Conservation (phyloP, 768 basidiomycete species). For the Tylopilus subfusipes region DNA sequence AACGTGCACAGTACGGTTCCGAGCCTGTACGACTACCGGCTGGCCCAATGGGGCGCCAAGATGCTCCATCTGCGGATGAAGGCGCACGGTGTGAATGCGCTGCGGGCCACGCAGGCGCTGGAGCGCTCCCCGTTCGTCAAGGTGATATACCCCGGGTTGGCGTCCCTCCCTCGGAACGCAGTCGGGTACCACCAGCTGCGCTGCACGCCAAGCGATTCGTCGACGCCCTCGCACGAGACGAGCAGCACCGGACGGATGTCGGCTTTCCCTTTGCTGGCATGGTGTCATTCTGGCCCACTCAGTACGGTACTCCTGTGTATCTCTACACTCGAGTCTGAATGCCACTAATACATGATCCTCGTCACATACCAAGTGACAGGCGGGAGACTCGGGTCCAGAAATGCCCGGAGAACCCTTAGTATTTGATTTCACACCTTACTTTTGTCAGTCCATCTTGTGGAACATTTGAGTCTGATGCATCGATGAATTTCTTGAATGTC, state of each 20-base stretch:
- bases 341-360: no score
- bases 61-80: slow-evolving; percentile 88
- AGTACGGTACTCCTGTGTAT: no score
- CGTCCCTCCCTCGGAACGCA: slow-evolving; percentile 59
- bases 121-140: slow-evolving; percentile 55
- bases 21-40: slow-evolving; percentile 84
- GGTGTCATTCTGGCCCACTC: slow-evolving; percentile 73
- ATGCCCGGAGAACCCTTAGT: no score
- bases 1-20: slow-evolving; percentile 85
- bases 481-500: no score
- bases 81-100: slow-evolving; percentile 79
- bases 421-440: no score
- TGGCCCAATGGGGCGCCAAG: slow-evolving; percentile 87
- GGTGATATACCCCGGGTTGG: slow-evolving; percentile 85
- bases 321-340: no score
- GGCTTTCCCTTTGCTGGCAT: slow-evolving; percentile 94
- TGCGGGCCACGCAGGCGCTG: slow-evolving; percentile 67
- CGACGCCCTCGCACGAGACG: slow-evolving; percentile 22
- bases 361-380: no score
- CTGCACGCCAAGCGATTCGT: slow-evolving; percentile 70
- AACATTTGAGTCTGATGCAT: no score
- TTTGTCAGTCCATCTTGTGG: no score
- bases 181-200: slow-evolving; percentile 59
- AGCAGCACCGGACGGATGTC: no score
- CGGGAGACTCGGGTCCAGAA: no score